Evolutionary conservation across 2,329 filamentous ascomycete species (phyloP).

Genomic region (Aspergillus sp.): DNA sequence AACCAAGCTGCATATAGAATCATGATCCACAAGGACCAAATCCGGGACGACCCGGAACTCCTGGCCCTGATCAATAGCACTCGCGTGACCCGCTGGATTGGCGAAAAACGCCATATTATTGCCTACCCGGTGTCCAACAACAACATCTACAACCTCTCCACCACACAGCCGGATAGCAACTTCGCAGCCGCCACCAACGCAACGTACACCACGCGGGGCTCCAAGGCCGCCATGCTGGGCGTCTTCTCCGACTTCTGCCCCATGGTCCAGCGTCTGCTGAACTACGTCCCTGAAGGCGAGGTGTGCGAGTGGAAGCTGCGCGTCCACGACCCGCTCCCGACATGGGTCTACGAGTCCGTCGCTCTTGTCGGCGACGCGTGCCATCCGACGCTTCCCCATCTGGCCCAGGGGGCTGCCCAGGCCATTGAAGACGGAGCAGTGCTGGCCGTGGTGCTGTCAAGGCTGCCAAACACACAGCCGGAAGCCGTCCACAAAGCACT

Average conservation of each 20-base stretch:
- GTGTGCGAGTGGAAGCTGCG: constrained; percentile 59
- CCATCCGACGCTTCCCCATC: constrained; percentile 55
- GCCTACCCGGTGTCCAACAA: constrained; percentile 56
- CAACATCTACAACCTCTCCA: constrained; percentile 59
- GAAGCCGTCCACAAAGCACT: constrained; percentile 46
- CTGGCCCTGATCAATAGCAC: constrained; percentile 49
- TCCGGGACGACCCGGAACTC: constrained; percentile 43
- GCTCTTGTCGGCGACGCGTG: constrained; percentile 52
- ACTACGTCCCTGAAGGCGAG: constrained; percentile 53
- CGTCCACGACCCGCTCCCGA: constrained; percentile 52
- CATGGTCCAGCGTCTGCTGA: constrained; percentile 51
- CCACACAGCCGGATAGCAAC: constrained; percentile 52
- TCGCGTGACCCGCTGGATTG: constrained; percentile 54
- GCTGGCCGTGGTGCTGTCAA: constrained; percentile 43
- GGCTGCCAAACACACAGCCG: constrained; percentile 38
- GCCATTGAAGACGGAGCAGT: constrained; percentile 56
- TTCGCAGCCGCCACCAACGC: constrained; percentile 49
- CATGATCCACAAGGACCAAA: constrained; percentile 40
- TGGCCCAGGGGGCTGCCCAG: constrained; percentile 56
- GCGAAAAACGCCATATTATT: constrained; percentile 56
- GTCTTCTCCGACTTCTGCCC: constrained; percentile 54
- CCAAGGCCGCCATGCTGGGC: constrained; percentile 51
- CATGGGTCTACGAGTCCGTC: constrained; percentile 48
- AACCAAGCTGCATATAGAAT: constrained; percentile 48
- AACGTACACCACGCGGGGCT: constrained; percentile 55